A percentile compares a stretch with the other conserved stretches of the same genome.
Evolutionary conservation across 331 rosid species (phyloP).

Genomic region (Erythrophleum ivorense): DNA sequence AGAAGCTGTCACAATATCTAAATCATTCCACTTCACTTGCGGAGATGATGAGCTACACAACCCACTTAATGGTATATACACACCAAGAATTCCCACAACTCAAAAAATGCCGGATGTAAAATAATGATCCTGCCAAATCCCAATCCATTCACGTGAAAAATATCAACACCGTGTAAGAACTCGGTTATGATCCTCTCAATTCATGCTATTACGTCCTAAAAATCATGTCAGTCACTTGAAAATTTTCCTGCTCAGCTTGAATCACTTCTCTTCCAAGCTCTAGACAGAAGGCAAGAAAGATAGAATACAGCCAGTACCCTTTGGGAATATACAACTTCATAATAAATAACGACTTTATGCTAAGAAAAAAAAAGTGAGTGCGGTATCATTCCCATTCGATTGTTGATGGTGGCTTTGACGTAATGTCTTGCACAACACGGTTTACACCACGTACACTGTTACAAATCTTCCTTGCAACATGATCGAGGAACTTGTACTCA

Average conservation of each 20-base stretch:
- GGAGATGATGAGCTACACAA: neutral
- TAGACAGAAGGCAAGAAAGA: neutral
- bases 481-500: slow-evolving; percentile 79
- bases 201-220: neutral
- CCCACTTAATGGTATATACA: neutral
- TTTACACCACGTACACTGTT: slow-evolving; percentile 89
- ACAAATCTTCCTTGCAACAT: slow-evolving; percentile 87
- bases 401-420: slow-evolving; percentile 97
- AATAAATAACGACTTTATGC: neutral
- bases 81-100: neutral
- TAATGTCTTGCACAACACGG: slow-evolving; percentile 89
- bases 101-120: neutral
- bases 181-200: neutral
- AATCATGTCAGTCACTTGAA: neutral
- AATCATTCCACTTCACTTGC: neutral
- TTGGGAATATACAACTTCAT: neutral
- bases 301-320: neutral
- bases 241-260: neutral
- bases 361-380: neutral
- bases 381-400: slow-evolving; percentile 88
- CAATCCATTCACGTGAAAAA: neutral
- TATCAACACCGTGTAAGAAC: neutral
- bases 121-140: neutral
- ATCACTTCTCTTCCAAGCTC: neutral
- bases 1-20: too few relatives aligned